Evolutionary conservation across 2,329 filamentous ascomycete species (phyloP).

Genomic region (Epichloe scottii): DNA sequence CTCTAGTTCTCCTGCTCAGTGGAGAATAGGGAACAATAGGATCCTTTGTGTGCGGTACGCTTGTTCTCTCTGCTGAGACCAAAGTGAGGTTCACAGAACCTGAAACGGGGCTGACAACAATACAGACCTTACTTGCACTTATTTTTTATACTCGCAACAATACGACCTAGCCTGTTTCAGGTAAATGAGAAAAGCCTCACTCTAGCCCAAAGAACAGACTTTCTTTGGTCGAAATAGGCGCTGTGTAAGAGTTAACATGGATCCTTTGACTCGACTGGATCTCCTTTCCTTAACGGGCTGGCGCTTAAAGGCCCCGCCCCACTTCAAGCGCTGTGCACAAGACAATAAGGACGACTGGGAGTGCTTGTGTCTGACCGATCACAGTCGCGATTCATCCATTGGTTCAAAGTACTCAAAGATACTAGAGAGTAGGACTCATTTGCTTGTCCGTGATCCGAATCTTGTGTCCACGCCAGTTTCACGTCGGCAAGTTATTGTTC

Average conservation of each 20-base stretch:
- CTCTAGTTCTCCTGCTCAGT: background rate
- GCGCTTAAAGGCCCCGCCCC: background rate
- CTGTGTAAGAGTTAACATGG: background rate
- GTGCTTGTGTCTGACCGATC: background rate
- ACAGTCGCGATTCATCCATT: background rate
- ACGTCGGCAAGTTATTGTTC: background rate
- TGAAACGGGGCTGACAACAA: background rate
- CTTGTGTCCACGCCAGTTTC: background rate
- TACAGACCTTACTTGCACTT: background rate
- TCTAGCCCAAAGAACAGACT: background rate
- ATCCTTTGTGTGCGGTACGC: background rate
- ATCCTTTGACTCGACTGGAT: background rate
- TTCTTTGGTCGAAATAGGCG: background rate
- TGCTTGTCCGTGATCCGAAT: background rate
- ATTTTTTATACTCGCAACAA: background rate
- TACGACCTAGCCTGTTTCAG: background rate
- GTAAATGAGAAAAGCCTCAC: background rate
- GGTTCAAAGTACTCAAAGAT: background rate
- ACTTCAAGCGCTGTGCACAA: background rate
- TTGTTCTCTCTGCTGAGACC: background rate
- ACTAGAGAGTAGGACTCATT: background rate
- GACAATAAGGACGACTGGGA: background rate
- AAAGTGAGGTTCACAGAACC: background rate
- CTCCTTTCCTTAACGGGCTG: background rate
- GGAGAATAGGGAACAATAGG: background rate